Evolutionary conservation across 1,139 yeast species (phyloP).

Genomic region (Meyerozyma elateridarum): DNA sequence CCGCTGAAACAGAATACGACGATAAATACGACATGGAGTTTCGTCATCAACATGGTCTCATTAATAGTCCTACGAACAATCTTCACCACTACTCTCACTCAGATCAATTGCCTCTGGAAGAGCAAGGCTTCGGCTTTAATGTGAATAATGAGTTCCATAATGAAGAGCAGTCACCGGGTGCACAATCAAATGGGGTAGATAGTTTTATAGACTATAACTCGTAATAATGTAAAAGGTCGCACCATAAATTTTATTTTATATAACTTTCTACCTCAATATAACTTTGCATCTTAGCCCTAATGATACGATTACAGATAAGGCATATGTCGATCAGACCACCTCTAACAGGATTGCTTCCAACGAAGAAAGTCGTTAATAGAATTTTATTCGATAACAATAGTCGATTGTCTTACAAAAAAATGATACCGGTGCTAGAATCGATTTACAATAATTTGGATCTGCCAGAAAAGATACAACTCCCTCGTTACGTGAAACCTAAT

Average conservation of each 20-base stretch:
- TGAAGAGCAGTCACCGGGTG: slow-evolving; percentile 7
- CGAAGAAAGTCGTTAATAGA: slow-evolving; percentile 50
- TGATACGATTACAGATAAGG: not conserved
- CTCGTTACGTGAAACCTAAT: slow-evolving; percentile 41
- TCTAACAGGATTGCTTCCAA: slow-evolving; percentile 51
- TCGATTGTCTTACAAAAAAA: slow-evolving; percentile 46
- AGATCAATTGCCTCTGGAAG: slow-evolving; percentile 6
- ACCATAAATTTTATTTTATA: not conserved
- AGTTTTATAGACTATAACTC: slow-evolving; percentile 25
- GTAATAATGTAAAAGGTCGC: slow-evolving; percentile 10
- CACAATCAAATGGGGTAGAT: slow-evolving; percentile 17
- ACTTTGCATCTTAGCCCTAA: not conserved
- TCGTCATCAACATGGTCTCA: slow-evolving; percentile 7
- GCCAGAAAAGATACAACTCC: slow-evolving; percentile 33
- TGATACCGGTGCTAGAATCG: slow-evolving; percentile 47
- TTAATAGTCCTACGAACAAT: slow-evolving; percentile 18
- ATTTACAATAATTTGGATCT: slow-evolving; percentile 44
- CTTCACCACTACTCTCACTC: slow-evolving; percentile 15
- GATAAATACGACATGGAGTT: not conserved
- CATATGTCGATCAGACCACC: slow-evolving; percentile 28
- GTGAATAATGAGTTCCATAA: slow-evolving; percentile 7
- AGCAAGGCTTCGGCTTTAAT: slow-evolving; percentile 7
- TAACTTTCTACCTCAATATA: not conserved
- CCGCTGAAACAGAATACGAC: not conserved
- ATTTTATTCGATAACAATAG: slow-evolving; percentile 65